Percentiles rank a stretch among this genome's conserved stretches.
Conservation (phyloP, 108 stramenopile species). For the Craspedostauros australis region DNA sequence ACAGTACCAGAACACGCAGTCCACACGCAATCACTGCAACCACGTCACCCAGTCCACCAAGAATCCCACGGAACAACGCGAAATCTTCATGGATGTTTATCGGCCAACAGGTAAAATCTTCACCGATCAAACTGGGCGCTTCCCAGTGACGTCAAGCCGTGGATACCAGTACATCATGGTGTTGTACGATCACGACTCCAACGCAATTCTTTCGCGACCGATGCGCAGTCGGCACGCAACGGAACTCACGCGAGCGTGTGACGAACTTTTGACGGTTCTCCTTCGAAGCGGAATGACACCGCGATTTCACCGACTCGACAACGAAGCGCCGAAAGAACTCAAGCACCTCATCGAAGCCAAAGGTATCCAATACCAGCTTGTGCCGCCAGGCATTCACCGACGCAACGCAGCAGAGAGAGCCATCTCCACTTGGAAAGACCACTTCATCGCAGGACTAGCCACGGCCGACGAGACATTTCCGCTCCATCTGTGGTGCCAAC, state of each 20-base stretch:
- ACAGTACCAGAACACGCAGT: not conserved
- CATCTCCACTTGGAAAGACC: too few species aligned
- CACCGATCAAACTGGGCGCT: slow-evolving; percentile 35
- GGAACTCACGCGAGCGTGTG: too few species aligned
- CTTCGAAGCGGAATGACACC: slow-evolving; percentile 9
- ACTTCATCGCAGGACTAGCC: too few species aligned
- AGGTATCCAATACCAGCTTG: slow-evolving; percentile 23
- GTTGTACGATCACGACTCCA: slow-evolving; percentile 34
- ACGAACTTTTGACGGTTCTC: too few species aligned
- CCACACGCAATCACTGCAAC: too few species aligned
- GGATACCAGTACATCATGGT: slow-evolving; percentile 39
- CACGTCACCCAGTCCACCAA: too few species aligned
- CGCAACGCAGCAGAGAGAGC: too few species aligned
- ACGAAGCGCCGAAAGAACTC: slow-evolving; percentile 8
- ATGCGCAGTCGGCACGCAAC: not conserved
- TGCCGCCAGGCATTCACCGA: too few species aligned
- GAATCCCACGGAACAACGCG: too few species aligned
- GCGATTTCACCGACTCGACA: slow-evolving; percentile 22
- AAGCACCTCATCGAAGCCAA: slow-evolving; percentile 8
- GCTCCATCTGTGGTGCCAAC: slow-evolving; percentile 23
- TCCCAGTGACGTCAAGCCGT: slow-evolving; percentile 13
- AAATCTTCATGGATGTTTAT: too few species aligned
- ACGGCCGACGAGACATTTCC: too few species aligned
- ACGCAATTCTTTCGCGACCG: slow-evolving; percentile 26
- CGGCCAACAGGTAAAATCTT: slow-evolving; percentile 27